Conservation (phyloP, 2,329 filamentous ascomycete genomes). For the Colletotrichum filicis region DNA sequence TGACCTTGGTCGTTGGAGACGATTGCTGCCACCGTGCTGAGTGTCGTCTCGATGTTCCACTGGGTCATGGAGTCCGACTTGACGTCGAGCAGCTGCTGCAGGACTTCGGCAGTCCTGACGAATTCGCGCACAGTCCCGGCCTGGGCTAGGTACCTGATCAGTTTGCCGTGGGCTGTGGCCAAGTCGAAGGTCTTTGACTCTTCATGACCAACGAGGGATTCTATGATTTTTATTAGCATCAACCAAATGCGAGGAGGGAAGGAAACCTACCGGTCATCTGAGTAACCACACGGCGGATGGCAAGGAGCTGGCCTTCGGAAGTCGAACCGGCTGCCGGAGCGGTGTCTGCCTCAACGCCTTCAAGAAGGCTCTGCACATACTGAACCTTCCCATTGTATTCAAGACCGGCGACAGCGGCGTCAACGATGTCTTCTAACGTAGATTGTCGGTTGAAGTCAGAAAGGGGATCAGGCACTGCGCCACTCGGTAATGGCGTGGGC, state of each 20-base stretch:
- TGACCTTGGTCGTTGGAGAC: constrained; percentile 38
- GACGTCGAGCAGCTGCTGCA: constrained; percentile 60
- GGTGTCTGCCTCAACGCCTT: not conserved
- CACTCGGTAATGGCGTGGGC: constrained; percentile 3
- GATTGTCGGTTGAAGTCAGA: constrained; percentile 16
- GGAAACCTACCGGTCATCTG: constrained; percentile 50
- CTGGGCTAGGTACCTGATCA: constrained; percentile 47
- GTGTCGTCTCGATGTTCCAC: constrained; percentile 66
- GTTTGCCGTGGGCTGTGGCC: constrained; percentile 52
- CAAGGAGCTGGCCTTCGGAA: constrained; percentile 52
- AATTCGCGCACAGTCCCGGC: constrained; percentile 46
- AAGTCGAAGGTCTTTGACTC: constrained; percentile 48
- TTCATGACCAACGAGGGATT: constrained; percentile 25
- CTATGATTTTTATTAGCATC: not conserved
- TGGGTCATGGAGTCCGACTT: constrained; percentile 63
- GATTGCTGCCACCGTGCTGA: constrained; percentile 55
- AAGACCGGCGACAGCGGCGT: constrained; percentile 46
- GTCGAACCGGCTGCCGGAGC: not conserved
- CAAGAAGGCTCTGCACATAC: constrained; percentile 53
- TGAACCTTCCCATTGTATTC: constrained; percentile 45
- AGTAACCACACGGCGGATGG: constrained; percentile 54
- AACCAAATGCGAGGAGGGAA: not conserved
- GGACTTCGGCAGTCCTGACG: constrained; percentile 51
- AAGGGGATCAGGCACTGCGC: constrained; percentile 17
- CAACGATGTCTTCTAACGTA: constrained; percentile 46